Evolutionary conservation across 176 grass and related monocot genomes (phyloP).

Genomic region (Oryza nivara): DNA sequence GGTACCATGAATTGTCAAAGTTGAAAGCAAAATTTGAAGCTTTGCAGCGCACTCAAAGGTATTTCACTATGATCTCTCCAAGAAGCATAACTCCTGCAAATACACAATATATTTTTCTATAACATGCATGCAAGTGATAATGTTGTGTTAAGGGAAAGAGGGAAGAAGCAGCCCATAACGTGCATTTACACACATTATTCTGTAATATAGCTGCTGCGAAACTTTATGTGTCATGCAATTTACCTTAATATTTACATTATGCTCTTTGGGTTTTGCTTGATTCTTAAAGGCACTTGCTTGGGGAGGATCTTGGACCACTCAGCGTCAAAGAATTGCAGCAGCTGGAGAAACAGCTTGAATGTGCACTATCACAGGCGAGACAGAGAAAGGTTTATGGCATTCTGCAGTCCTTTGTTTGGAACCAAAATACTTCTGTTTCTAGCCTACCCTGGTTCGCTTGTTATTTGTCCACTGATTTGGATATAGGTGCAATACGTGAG

Average conservation of each 20-base stretch:
- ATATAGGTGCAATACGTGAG: too few species aligned
- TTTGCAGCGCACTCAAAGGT: conserved; percentile 90
- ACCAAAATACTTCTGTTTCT: neutral
- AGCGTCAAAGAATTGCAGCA: conserved; percentile 95
- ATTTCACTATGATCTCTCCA: conserved; percentile 4
- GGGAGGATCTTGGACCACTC: conserved; percentile 91
- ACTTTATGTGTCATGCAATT: neutral
- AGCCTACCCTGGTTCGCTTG: neutral
- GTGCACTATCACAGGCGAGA: conserved; percentile 76
- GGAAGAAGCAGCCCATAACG: neutral
- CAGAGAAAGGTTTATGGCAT: conserved; percentile 66
- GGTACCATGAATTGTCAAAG: conserved; percentile 95
- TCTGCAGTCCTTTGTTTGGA: neutral
- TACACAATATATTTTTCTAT: neutral
- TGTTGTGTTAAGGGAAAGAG: neutral
- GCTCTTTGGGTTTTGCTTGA: neutral
- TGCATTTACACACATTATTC: neutral
- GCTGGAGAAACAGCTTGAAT: conserved; percentile 91
- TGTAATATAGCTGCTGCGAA: neutral
- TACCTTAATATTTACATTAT: neutral
- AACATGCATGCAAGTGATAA: neutral
- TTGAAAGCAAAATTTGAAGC: conserved; percentile 85
- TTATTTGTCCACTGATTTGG: neutral
- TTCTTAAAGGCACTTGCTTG: conserved; percentile 81
- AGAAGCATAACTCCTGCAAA: neutral